Conservation (phyloP, 805 yeast genomes). For the Zygoascus flipseniorum region DNA sequence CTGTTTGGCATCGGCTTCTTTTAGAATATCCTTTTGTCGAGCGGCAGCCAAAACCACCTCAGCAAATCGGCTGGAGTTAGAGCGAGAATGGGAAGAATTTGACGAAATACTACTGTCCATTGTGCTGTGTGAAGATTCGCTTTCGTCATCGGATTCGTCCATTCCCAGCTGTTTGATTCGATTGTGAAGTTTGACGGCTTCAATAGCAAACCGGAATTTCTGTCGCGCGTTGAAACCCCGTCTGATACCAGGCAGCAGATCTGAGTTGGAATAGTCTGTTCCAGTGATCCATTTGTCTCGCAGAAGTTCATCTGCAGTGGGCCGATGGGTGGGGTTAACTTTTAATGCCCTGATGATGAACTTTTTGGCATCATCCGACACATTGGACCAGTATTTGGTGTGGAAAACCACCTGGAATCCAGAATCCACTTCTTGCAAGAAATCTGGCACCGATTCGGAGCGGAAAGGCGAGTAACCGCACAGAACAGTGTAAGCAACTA, state of each 20-base stretch:
- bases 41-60: conserved; percentile 65
- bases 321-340: conserved; percentile 57
- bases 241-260: conserved; percentile 73
- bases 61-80: conserved; percentile 35
- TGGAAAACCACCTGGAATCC: conserved; percentile 77
- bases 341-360: conserved; percentile 68
- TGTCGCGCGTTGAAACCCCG: conserved; percentile 76
- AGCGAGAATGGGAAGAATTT: not conserved
- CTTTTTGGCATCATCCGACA: conserved; percentile 70
- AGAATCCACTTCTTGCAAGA: conserved; percentile 68
- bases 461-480: conserved; percentile 92
- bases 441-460: conserved; percentile 73
- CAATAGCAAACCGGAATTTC: conserved; percentile 79
- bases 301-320: conserved; percentile 57
- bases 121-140: not conserved
- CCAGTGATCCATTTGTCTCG: conserved; percentile 64
- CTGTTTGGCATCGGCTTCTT: not conserved
- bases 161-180: conserved; percentile 46
- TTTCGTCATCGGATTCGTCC: conserved; percentile 47
- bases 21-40: conserved; percentile 41
- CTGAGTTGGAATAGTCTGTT: conserved; percentile 38
- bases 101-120: not conserved
- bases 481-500: conserved; percentile 78
- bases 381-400: conserved; percentile 74
- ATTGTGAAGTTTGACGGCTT: conserved; percentile 73